Percentiles rank a stretch among this genome's conserved stretches.
Evolutionary conservation across 2,329 filamentous ascomycete species (phyloP).

Genomic region (Epichloe gansuensis): DNA sequence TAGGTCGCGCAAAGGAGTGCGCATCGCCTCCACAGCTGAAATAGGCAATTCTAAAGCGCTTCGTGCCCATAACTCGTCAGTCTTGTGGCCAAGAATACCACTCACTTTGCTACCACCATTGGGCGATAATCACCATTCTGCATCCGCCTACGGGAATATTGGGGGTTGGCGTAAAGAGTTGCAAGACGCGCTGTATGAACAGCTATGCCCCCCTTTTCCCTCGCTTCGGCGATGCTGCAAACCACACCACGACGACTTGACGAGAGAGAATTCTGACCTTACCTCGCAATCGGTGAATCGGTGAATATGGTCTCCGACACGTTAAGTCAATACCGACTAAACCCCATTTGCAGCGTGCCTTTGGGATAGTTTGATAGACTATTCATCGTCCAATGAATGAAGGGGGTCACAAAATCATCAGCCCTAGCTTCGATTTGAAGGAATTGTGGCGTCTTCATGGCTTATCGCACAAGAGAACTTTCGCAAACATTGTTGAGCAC

Average conservation of each 20-base stretch:
- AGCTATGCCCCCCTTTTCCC: background rate
- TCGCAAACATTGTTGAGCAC: background rate
- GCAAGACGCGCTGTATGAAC: no score
- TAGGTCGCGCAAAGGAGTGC: background rate
- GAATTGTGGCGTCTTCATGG: background rate
- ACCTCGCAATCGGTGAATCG: background rate
- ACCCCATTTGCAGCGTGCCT: background rate
- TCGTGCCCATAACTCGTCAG: background rate
- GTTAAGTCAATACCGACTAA: background rate
- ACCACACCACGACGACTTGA: background rate
- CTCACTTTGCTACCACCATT: background rate
- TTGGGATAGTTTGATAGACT: background rate
- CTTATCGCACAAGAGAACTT: background rate
- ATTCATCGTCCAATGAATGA: background rate
- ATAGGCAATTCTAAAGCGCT: background rate
- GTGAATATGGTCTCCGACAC: background rate
- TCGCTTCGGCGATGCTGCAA: background rate
- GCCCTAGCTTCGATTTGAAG: background rate
- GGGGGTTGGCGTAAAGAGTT: no score
- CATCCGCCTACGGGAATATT: background rate
- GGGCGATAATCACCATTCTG: background rate
- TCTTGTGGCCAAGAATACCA: background rate
- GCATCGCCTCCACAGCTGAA: background rate
- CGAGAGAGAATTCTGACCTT: background rate
- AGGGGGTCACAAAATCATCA: background rate